Evolutionary conservation across 2,329 filamentous ascomycete genomes (phyloP), one percentile per base, ranked within the genome.

Genomic region (Neopestalotiopsis sp.): DNA sequence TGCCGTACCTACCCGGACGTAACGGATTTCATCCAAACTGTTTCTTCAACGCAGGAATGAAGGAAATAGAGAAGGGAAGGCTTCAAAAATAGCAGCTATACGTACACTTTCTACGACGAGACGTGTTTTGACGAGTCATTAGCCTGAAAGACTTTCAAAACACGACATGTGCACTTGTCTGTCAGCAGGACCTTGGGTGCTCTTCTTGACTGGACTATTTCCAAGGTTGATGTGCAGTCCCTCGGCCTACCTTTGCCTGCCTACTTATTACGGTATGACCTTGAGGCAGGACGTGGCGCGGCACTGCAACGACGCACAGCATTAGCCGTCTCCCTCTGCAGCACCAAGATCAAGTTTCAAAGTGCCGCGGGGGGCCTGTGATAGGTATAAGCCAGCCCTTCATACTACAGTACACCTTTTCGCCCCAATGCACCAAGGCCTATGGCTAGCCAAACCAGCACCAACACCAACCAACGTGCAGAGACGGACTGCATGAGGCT

Each of bases 291-390:
- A 38, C 34, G 34, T 38, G 34, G 34, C 34, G 45, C 45, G 45
- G 45, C 45, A 53, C 45, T 53, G 45, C 45, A 53, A 53, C 45
- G 45, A 53, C n/a, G 45, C 45, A 53, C 45, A 53, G 45, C 45
- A 53, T 53, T 17, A 53, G 45, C 45, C 14, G 45, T 20, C 45
- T 17, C 24, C 24, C 17, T 53, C 45, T 9, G 42, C 45, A 20
- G 45, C 45, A 20, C 45, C 45, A 53, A 53, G 17, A 20, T 53
- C 45, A 53, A 53, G 45, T 53, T 53, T 53, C 45, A 53, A 53
- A 53, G 45, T 20, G 45, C 17, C 45, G 17, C n/a, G 45, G 17
- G 14, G 17, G 20, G 45, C 45, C n/a, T 53, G 45, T 53, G 45
- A 53, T 53, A n/a, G 45, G 9, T n/a, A 49, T 49, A 28, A 28